phyloP scores from a whole-genome alignment of 108 stramenopile genomes.

The Cyclostephanos tholiformis region DNA sequence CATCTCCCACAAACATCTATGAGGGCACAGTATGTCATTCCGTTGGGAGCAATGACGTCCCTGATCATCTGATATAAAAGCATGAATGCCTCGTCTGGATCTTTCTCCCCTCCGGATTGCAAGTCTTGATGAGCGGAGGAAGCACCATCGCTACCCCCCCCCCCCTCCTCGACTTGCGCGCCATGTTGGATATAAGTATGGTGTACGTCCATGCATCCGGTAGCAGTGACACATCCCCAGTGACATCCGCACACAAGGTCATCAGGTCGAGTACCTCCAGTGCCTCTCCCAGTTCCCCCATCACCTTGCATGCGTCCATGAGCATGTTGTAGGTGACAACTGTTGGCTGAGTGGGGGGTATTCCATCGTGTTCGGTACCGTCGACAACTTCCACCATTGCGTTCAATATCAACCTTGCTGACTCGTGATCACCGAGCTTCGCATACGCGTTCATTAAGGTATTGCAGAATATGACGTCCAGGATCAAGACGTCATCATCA shows the following conservation, averaged over 20 bases:
- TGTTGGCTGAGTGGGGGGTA: conserved; percentile 65
- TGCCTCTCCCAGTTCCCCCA: conserved; percentile 62
- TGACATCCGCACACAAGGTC: too few relatives aligned
- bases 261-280: too few relatives aligned
- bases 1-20: conserved; percentile 86
- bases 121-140: conserved; percentile 59
- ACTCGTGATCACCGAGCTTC: conserved; percentile 64
- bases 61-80: too few relatives aligned
- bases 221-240: too few relatives aligned
- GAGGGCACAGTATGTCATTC: conserved; percentile 84
- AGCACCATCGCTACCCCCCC: too few relatives aligned
- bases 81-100: too few relatives aligned
- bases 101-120: too few relatives aligned
- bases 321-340: conserved; percentile 85
- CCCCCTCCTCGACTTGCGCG: too few relatives aligned
- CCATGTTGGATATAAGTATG: too few relatives aligned
- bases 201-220: too few relatives aligned
- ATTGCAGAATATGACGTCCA: conserved; percentile 84
- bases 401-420: too few relatives aligned
- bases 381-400: conserved; percentile 65
- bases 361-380: conserved; percentile 38
- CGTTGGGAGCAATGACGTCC: conserved; percentile 73
- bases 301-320: conserved; percentile 67
- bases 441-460: conserved; percentile 88
- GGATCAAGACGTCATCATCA: conserved; percentile 23